Conservation (phyloP, 2,329 filamentous ascomycete species). For the Erysiphe neolycopersici region DNA sequence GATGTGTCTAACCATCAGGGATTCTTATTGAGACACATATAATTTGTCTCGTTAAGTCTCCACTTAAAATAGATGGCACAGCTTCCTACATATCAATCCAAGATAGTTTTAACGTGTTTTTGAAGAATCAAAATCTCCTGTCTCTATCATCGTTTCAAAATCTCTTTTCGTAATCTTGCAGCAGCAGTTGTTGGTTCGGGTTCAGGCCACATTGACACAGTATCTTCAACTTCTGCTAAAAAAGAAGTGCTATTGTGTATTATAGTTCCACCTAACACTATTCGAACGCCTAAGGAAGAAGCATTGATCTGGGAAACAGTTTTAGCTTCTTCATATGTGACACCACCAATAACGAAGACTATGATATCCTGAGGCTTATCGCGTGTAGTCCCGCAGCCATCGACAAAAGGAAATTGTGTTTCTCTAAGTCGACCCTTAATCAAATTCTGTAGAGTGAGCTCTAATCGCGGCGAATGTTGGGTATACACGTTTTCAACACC, state of each 20-base stretch:
- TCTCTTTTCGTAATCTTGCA: constrained; percentile 13
- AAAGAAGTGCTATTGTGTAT: constrained; percentile 77
- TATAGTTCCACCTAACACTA: constrained; percentile 69
- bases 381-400: constrained; percentile 58
- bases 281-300: constrained; percentile 60
- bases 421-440: constrained; percentile 77
- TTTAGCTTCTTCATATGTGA: constrained; percentile 92
- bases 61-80: too few species aligned
- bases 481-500: constrained; percentile 98
- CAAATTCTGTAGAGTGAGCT: constrained; percentile 68
- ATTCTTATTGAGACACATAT: too few species aligned
- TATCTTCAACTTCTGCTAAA: constrained; percentile 74
- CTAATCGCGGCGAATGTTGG: constrained; percentile 74
- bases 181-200: constrained; percentile 14
- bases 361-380: constrained; percentile 96
- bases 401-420: constrained; percentile 77
- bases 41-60: too few species aligned
- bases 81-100: too few species aligned
- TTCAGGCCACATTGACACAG: constrained; percentile 67
- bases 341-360: constrained; percentile 78
- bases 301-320: constrained; percentile 89
- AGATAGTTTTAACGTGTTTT: too few species aligned
- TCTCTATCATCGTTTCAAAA: neutral
- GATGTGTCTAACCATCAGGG: too few species aligned
- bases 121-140: too few species aligned